Base-by-base conservation (phyloP, 139 green algal genomes). In the Klebsormidium nitens region DNA sequence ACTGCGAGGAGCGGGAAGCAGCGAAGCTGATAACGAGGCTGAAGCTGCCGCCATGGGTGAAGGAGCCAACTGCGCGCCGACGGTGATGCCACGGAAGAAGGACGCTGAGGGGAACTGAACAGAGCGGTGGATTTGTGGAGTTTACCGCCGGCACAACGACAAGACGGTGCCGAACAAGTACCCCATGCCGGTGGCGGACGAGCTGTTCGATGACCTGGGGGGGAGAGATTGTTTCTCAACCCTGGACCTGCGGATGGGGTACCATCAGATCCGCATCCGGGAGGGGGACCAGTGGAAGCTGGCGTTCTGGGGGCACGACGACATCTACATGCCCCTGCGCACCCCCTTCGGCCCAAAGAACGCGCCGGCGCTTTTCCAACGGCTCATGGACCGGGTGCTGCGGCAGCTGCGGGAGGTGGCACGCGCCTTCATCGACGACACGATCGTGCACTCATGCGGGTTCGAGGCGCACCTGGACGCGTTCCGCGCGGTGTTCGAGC, bases 31-130 rank as follows among this genome's bases (percentile, higher is more conserved):
- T n/a, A n/a, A n/a, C n/a, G n/a, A n/a, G n/a, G n/a, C n/a, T n/a
- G n/a, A n/a, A n/a, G n/a, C n/a, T n/a, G n/a, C n/a, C n/a, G n/a
- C n/a, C n/a, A n/a, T n/a, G n/a, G n/a, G n/a, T n/a, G n/a, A n/a
- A n/a, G n/a, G n/a, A n/a, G n/a, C n/a, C n/a, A n/a, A n/a, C n/a
- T n/a, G n/a, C n/a, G n/a, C n/a, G n/a, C n/a, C 52, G 14, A 61
- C 52, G n/a, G 52, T 34, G 11, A 61, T 61, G 52, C 52, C 52
- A 37, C 11, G 6, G 14, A 61, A 61, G 52, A 61, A 61, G 52
- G 26, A 61, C 17, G n/a, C 52, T 6, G 8, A 11, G n/a, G 52
- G 52, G 14, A 61, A 61, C 52, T 61, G 52, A 23, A 32, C 52
- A 11, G 52, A 61, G 52, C 19, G 17, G 26, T 17, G 52, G n/a